These are phyloP conservation scores for Prunus mira DNA, from an alignment of 306 rosid genomes.

Conservation along the genomic window DNA sequence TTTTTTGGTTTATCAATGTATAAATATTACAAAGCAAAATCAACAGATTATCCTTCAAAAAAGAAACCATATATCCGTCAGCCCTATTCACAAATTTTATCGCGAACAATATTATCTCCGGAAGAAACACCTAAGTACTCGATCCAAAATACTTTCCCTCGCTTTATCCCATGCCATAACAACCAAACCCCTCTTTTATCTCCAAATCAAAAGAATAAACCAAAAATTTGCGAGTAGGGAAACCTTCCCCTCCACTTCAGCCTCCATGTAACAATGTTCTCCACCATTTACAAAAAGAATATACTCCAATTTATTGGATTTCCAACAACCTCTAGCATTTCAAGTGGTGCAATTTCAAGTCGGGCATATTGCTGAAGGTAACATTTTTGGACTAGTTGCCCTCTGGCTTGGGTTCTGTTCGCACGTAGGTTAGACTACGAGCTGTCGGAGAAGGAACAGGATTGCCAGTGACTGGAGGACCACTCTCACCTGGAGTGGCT, in stretches of 20 bases:
- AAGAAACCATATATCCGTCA: background rate
- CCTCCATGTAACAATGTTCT: slow-evolving; percentile 30
- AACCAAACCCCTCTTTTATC: background rate
- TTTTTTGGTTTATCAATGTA: background rate
- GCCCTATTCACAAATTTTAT: background rate
- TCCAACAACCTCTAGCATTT: slow-evolving; percentile 7
- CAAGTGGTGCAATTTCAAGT: background rate
- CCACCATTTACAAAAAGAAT: slow-evolving; percentile 47
- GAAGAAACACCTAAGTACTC: background rate
- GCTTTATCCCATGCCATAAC: background rate
- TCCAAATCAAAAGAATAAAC: slow-evolving; percentile 10
- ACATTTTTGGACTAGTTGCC: slow-evolving; percentile 36
- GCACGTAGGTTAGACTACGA: slow-evolving; percentile 80
- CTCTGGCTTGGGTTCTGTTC: slow-evolving; percentile 78
- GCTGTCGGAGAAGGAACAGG: slow-evolving; percentile 33
- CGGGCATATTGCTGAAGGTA: background rate
- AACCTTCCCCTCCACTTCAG: slow-evolving; percentile 10
- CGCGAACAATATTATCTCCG: background rate
- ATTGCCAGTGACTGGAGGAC: slow-evolving; percentile 34
- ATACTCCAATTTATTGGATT: slow-evolving; percentile 11
- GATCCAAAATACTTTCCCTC: slow-evolving; percentile 1
- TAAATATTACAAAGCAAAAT: slow-evolving; percentile 1
- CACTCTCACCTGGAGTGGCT: slow-evolving; percentile 44
- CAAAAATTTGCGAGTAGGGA: background rate
- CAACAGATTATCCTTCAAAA: background rate